Base-by-base conservation (phyloP, 2,329 filamentous ascomycete genomes). In the Knufia petricola region DNA sequence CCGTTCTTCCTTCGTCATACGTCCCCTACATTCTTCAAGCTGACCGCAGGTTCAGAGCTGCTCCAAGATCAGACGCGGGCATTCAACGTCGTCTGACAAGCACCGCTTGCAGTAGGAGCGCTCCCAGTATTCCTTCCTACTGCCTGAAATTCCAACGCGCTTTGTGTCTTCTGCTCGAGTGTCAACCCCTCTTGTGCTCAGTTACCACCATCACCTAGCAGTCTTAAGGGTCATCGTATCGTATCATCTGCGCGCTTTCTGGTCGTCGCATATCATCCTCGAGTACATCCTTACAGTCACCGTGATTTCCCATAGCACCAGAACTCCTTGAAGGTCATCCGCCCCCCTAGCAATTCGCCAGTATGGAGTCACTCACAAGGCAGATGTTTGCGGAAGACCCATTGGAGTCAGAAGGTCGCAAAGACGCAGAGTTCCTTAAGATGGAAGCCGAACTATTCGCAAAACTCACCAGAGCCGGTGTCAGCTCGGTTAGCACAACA, bases 371-470 rank as follows among this genome's bases (percentile, higher is more conserved):
- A 6, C 20, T 30, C 4, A 10, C n/a, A 9, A 34, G 34, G 30
- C 21, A 38, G n/a, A 47, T 13, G 3, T 23, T 38, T 17, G 23
- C 57, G 48, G 59, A 58, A 46, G 54, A 57, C 17, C 48, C 51
- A 19, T 41, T 55, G 7, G 60, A 63, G 40, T 49, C 52, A 17
- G 48, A 57, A 48, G 56, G 58, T 19, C 58, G 61, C 43, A 53
- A 53, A 30, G 52, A 52, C 26, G 58, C 54, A 39, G 52, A 58
- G 30, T 63, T 63, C 48, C 42, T 38, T 17, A 44, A 52, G 13
- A 41, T 57, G 17, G 60, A 63, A 44, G 34, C 43, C 21, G 40
- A 28, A 40, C 50, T 63, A n/a, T 56, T 58, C 8, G 50, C 54
- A 47, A 53, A 55, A 15, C 56, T 51, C 38, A 48, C 58, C 31